Conservation (phyloP, 208 protist species). For the Trypanosoma congolense region DNA sequence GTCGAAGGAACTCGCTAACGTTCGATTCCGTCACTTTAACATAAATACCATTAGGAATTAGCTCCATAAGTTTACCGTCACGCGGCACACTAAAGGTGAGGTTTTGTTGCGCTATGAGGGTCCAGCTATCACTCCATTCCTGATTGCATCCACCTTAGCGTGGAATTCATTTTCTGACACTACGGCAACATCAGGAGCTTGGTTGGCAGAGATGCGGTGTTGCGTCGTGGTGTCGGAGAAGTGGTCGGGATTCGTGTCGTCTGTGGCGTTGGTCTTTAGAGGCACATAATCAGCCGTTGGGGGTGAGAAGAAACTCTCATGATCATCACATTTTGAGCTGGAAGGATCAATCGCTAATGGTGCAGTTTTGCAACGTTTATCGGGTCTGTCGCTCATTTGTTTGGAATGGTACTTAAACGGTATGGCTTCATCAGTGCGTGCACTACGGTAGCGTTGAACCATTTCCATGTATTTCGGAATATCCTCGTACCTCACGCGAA, state of each 20-base stretch:
- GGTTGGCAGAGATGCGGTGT: background rate
- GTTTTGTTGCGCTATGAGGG: conserved; percentile 43
- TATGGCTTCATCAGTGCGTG: conserved; percentile 9
- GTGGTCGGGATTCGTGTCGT: background rate
- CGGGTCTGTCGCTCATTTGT: background rate
- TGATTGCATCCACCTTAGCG: conserved; percentile 40
- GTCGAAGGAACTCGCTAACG: conserved; percentile 55
- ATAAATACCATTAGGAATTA: conserved; percentile 69
- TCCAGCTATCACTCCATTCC: conserved; percentile 28
- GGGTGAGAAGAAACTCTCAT: conserved; percentile 1
- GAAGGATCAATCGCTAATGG: conserved; percentile 2
- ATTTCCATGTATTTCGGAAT: conserved; percentile 45
- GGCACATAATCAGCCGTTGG: background rate
- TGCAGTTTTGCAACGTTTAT: conserved; percentile 1
- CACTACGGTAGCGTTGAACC: conserved; percentile 39
- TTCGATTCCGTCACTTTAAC: conserved; percentile 62
- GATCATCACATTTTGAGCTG: background rate
- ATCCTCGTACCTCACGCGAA: conserved; percentile 45
- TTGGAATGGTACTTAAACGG: conserved; percentile 1
- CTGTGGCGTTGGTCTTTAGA: conserved; percentile 2
- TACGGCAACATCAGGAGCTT: background rate
- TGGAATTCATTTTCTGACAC: conserved; percentile 33
- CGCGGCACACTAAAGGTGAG: conserved; percentile 71
- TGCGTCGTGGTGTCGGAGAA: background rate
- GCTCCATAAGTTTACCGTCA: conserved; percentile 52